Evolutionary conservation across 257 asterid species (phyloP).

Genomic region (Solanum chiquidenum): DNA sequence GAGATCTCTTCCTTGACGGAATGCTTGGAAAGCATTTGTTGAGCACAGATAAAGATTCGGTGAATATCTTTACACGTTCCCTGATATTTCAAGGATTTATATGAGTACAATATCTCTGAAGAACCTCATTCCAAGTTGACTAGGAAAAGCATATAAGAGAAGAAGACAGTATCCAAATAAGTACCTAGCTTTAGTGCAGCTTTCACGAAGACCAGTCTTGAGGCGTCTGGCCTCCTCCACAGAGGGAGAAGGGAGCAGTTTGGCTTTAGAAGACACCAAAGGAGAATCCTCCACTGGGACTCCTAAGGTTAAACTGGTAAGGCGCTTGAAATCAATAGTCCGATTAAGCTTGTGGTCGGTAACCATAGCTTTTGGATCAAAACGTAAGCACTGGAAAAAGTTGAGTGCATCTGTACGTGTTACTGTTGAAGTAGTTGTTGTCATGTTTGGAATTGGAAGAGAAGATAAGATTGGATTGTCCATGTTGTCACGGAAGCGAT

Average conservation of each 20-base stretch:
- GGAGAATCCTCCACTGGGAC: slow-evolving; percentile 58
- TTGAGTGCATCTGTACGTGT: slow-evolving; percentile 63
- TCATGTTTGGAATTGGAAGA: slow-evolving; percentile 49
- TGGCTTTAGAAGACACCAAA: slow-evolving; percentile 46
- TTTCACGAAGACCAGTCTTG: slow-evolving; percentile 57
- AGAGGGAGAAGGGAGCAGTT: slow-evolving; percentile 43
- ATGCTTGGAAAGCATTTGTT: slow-evolving; percentile 74
- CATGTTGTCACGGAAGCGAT: slow-evolving; percentile 64
- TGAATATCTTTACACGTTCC: slow-evolving; percentile 84
- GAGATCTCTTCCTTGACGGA: slow-evolving; percentile 82
- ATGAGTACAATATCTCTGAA: slow-evolving; percentile 3
- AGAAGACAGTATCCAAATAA: neutral
- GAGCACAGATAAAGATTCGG: slow-evolving; percentile 69
- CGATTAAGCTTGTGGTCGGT: slow-evolving; percentile 73
- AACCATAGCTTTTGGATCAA: slow-evolving; percentile 80
- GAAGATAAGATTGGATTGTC: slow-evolving; percentile 67
- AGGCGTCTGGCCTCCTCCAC: slow-evolving; percentile 74
- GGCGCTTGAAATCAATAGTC: slow-evolving; percentile 62
- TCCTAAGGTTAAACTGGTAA: slow-evolving; percentile 70
- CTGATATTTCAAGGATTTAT: slow-evolving; percentile 26
- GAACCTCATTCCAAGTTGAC: slow-evolving; percentile 4
- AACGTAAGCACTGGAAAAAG: slow-evolving; percentile 73
- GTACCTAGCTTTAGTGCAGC: slow-evolving; percentile 82
- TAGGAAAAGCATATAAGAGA: neutral
- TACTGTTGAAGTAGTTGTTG: slow-evolving; percentile 55